Percentiles rank a stretch among this genome's conserved stretches.
Evolutionary conservation across 495 filamentous ascomycete genomes (phyloP).

Genomic region (Apodospora peruviana): DNA sequence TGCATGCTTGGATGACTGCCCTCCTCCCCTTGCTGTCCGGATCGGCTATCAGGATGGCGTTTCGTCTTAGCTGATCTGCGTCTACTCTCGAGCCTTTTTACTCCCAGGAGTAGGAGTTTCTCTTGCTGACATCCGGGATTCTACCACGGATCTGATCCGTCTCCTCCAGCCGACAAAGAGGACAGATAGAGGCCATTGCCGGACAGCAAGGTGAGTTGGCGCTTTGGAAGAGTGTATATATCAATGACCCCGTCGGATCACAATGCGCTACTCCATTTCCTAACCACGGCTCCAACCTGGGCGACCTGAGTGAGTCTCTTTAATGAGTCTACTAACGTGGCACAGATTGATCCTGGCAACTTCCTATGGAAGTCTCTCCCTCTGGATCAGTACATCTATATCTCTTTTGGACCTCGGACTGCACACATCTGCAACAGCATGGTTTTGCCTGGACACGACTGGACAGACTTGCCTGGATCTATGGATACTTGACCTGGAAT

Average conservation of each 20-base stretch:
- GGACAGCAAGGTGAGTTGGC: slow-evolving; percentile 47
- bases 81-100: slow-evolving; percentile 1
- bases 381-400: background rate
- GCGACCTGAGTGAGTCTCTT: slow-evolving; percentile 6
- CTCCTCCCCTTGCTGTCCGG: slow-evolving; percentile 28
- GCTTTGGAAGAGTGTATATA: slow-evolving; percentile 38
- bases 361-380: background rate
- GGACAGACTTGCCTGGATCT: background rate
- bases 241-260: slow-evolving; percentile 30
- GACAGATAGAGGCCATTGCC: slow-evolving; percentile 22
- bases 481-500: background rate
- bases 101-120: slow-evolving; percentile 5
- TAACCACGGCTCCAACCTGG: slow-evolving; percentile 6
- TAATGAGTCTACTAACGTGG: slow-evolving; percentile 17
- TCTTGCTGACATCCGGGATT: slow-evolving; percentile 8
- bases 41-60: slow-evolving; percentile 13
- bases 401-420: background rate
- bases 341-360: slow-evolving; percentile 9
- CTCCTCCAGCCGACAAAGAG: slow-evolving; percentile 22
- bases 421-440: background rate
- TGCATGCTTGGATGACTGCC: slow-evolving; percentile 5
- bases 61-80: slow-evolving; percentile 3
- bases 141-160: slow-evolving; percentile 2
- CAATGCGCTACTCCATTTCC: slow-evolving; percentile 23
- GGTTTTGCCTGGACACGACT: background rate